phyloP scores from a whole-genome alignment of 139 green algal genomes.

The Closterium sp. region DNA sequence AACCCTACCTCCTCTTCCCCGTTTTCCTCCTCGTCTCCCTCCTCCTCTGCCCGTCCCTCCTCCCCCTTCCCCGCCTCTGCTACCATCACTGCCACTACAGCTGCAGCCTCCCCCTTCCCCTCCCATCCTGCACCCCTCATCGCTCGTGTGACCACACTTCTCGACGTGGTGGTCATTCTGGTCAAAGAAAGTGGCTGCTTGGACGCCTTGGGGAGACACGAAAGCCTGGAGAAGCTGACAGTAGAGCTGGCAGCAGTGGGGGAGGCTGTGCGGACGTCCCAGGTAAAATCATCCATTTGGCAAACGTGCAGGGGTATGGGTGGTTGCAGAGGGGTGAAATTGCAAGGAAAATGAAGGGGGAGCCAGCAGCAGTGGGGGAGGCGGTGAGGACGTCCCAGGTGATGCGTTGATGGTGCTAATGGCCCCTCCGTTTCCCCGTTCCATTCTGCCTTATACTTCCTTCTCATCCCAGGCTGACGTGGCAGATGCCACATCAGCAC shows the following conservation, averaged over 20 bases:
- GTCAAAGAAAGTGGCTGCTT: not conserved
- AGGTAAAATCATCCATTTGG: too few species aligned
- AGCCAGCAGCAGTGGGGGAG: too few species aligned
- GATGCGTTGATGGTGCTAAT: too few species aligned
- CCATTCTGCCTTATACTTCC: too few species aligned
- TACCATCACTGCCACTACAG: not conserved
- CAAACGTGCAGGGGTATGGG: too few species aligned
- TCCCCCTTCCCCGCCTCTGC: not conserved
- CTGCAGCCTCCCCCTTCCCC: not conserved
- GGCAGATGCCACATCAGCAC: not conserved
- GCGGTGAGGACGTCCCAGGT: too few species aligned
- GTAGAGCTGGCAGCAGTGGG: not conserved
- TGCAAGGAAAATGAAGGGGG: too few species aligned
- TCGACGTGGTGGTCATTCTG: not conserved
- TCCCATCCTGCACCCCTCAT: not conserved
- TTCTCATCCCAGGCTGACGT: not conserved
- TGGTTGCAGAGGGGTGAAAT: too few species aligned
- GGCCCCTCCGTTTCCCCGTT: too few species aligned
- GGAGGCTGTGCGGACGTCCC: not conserved
- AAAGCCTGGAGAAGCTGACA: not conserved
- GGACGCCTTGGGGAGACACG: too few species aligned
- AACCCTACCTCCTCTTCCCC: not conserved
- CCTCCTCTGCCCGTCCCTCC: not conserved
- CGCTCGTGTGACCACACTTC: not conserved
- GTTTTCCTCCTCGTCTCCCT: not conserved